Conservation (phyloP, 805 yeast genomes). For the Candida loeiensis region DNA sequence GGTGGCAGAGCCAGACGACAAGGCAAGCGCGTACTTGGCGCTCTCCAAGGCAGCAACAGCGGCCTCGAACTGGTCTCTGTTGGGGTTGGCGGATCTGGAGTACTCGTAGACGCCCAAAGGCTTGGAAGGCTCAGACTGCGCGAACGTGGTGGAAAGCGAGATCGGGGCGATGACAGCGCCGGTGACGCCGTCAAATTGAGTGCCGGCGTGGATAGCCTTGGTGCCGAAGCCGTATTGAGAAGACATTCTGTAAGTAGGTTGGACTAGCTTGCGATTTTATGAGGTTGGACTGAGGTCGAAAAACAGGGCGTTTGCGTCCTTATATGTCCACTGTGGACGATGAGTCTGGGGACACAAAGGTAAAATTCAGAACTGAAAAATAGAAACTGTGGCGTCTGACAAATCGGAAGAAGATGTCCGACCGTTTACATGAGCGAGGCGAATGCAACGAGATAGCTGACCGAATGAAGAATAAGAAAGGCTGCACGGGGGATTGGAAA, state of each 20-base stretch:
- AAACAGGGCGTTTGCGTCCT: background rate
- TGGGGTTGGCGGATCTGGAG: conserved; percentile 83
- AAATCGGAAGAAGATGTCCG: conserved; percentile 1
- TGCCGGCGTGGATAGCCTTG: conserved; percentile 80
- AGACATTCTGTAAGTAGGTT: conserved; percentile 11
- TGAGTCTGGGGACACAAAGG: background rate
- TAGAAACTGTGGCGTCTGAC: conserved; percentile 4
- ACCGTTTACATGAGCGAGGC: too few species aligned
- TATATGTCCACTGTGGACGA: conserved; percentile 1
- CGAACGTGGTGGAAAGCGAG: conserved; percentile 80
- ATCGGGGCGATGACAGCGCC: conserved; percentile 88
- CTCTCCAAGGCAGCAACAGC: conserved; percentile 78
- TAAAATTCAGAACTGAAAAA: background rate
- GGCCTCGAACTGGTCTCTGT: conserved; percentile 74
- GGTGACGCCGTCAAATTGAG: conserved; percentile 63
- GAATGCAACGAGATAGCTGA: too few species aligned
- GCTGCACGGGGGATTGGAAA: too few species aligned
- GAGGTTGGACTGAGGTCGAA: conserved; percentile 8
- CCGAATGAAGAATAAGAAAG: too few species aligned
- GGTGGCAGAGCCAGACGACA: conserved; percentile 82
- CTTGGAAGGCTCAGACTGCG: conserved; percentile 70
- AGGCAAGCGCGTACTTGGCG: conserved; percentile 72
- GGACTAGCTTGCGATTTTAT: conserved; percentile 6
- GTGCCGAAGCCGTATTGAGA: conserved; percentile 60
- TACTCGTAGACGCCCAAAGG: conserved; percentile 81